Conservation (phyloP, 225 moss, liverwort and hornwort species). For the Asterella californica region DNA sequence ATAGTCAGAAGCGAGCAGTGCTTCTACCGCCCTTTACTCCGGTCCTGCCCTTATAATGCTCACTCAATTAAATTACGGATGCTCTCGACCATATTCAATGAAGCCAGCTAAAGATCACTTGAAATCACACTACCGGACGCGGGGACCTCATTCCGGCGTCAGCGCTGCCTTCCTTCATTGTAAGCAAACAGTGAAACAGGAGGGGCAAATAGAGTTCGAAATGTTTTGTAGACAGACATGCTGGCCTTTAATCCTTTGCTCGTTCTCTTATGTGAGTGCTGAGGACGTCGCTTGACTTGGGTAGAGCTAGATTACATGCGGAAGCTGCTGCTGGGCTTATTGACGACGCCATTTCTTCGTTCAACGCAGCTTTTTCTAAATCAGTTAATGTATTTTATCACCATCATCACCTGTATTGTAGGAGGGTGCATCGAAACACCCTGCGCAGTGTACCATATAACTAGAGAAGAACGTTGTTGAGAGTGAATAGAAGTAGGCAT, state of each 20-base stretch:
- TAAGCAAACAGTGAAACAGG: too few species aligned
- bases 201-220: not conserved
- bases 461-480: slow-evolving; percentile 11
- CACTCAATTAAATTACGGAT: not conserved
- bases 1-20: slow-evolving; percentile 14
- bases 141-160: not conserved
- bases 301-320: not conserved
- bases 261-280: not conserved
- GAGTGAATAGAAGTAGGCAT: slow-evolving; percentile 5
- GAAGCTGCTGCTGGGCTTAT: not conserved
- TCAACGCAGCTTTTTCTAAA: slow-evolving; percentile 5
- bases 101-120: not conserved
- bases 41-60: not conserved
- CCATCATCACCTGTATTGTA: slow-evolving; percentile 15
- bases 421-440: slow-evolving; percentile 9
- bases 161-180: too few species aligned
- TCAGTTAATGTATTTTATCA: slow-evolving; percentile 9
- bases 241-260: not conserved
- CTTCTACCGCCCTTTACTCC: not conserved
- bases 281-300: not conserved
- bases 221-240: slow-evolving; percentile 1
- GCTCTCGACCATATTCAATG: not conserved
- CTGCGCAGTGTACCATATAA: slow-evolving; percentile 17
- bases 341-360: not conserved
- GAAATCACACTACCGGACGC: not conserved